A percentile compares a stretch with the other conserved stretches of the same genome.
Conservation (phyloP, 306 rosid genomes). For the Comarum palustre region DNA sequence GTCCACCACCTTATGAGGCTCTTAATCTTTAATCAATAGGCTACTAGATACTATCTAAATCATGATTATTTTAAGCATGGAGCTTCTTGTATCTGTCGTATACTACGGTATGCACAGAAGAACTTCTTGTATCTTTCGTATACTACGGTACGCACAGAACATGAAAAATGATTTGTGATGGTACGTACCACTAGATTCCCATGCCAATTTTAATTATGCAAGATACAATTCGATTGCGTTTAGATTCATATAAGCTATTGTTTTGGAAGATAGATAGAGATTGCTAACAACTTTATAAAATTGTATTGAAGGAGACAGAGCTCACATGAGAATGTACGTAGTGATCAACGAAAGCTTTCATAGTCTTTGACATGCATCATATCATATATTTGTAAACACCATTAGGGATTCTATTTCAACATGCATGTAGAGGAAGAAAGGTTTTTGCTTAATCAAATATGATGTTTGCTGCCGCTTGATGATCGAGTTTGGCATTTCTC, state of each 20-base stretch:
- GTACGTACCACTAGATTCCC: not conserved
- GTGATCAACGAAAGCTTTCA: slow-evolving; percentile 4
- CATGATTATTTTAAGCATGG: not conserved
- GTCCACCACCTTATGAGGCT: not conserved
- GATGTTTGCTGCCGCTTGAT: too few relatives aligned
- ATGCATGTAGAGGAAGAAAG: not conserved
- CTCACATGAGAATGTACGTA: slow-evolving; percentile 11
- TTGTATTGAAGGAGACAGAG: not conserved
- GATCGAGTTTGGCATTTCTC: too few relatives aligned
- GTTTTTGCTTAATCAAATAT: not conserved
- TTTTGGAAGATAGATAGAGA: slow-evolving; percentile 12
- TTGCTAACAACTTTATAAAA: not conserved
- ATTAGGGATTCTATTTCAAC: not conserved
- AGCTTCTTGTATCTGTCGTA: not conserved
- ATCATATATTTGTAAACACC: not conserved
- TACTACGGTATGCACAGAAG: too few relatives aligned
- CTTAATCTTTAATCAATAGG: not conserved
- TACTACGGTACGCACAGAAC: not conserved
- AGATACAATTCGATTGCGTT: not conserved
- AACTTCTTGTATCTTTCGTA: not conserved
- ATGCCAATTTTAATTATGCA: not conserved
- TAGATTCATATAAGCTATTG: not conserved
- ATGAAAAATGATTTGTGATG: not conserved
- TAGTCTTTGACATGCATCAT: slow-evolving; percentile 3
- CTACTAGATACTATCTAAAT: not conserved